phyloP scores from a whole-genome alignment of 306 rosid species.

The Lotus japonicus region DNA sequence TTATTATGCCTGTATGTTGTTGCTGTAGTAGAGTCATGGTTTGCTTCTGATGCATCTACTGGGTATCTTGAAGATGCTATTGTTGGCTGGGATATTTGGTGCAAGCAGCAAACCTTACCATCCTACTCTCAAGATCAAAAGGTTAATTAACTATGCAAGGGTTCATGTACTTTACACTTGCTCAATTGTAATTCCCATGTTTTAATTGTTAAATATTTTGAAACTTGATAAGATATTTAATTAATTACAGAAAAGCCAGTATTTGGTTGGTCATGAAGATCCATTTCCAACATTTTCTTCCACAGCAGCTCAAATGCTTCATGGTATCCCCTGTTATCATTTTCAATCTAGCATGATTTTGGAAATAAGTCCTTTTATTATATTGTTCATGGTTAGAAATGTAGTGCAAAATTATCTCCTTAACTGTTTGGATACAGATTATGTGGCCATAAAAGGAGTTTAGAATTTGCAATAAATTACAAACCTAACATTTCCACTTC shows the following conservation, averaged over 20 bases:
- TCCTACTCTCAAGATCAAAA: conserved; percentile 26
- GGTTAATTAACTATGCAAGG: conserved; percentile 14
- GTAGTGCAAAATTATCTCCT: neutral
- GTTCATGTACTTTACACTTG: neutral
- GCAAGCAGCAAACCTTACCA: conserved; percentile 25
- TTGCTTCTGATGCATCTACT: conserved; percentile 28
- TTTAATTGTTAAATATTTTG: neutral
- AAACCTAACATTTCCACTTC: conserved; percentile 6
- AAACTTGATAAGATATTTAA: neutral
- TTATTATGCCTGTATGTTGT: conserved; percentile 5
- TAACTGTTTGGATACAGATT: neutral
- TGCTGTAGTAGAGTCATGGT: conserved; percentile 32
- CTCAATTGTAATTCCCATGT: neutral
- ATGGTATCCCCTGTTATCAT: conserved; percentile 22
- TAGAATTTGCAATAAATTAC: conserved; percentile 20
- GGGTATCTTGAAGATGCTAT: conserved; percentile 55
- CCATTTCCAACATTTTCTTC: conserved; percentile 26
- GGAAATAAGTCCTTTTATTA: neutral
- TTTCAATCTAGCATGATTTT: conserved; percentile 8
- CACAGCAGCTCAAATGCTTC: conserved; percentile 11
- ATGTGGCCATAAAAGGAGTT: neutral
- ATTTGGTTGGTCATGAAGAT: conserved; percentile 19
- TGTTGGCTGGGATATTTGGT: conserved; percentile 38
- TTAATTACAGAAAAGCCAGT: conserved; percentile 23
- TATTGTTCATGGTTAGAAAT: neutral